phyloP scores from a whole-genome alignment of 202 grass and related monocot species.

The Dendrocalamus latiflorus region DNA sequence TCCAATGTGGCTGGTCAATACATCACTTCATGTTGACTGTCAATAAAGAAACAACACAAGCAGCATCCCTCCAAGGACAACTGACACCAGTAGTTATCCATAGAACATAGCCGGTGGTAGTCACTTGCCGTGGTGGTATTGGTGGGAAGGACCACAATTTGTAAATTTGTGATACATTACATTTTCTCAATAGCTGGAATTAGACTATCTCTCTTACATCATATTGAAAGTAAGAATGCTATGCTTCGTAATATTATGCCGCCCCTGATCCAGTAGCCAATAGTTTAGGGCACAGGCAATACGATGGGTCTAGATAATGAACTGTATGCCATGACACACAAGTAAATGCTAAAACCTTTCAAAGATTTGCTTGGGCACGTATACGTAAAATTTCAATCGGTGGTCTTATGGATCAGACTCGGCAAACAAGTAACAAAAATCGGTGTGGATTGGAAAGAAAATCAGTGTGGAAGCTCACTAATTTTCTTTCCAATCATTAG shows the following conservation, averaged over 20 bases:
- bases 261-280: not conserved
- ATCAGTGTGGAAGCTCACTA: too few relatives aligned
- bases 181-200: not conserved
- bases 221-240: not conserved
- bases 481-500: too few relatives aligned
- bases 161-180: not conserved
- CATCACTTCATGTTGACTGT: conserved; percentile 12
- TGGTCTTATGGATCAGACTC: not conserved
- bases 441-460: too few relatives aligned
- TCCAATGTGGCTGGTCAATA: conserved; percentile 17
- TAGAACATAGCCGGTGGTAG: not conserved
- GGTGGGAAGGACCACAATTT: not conserved
- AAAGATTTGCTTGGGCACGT: not conserved
- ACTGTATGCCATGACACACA: not conserved
- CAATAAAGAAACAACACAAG: not conserved
- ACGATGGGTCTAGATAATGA: too few relatives aligned
- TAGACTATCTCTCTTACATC: not conserved
- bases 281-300: too few relatives aligned
- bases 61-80: not conserved
- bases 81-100: not conserved
- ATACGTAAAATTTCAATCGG: not conserved
- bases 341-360: not conserved
- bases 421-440: not conserved
- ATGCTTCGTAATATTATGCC: not conserved
- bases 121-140: not conserved